Conservation (phyloP, 2,329 filamentous ascomycete species). For the Dothideomycetidae sp. region DNA sequence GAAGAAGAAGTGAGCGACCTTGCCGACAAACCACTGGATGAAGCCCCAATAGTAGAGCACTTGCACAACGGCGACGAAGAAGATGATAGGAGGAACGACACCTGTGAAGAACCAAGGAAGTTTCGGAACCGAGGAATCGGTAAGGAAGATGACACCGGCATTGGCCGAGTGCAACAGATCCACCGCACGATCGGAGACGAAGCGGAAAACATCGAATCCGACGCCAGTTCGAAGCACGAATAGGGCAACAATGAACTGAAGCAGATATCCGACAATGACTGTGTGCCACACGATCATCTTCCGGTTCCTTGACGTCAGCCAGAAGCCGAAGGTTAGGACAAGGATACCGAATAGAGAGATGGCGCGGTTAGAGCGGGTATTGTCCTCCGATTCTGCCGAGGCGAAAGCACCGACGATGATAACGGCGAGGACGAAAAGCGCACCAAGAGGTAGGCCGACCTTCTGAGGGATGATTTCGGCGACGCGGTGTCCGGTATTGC, state of each 20-base stretch:
- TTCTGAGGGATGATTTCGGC: conserved; percentile 52
- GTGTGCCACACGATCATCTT: conserved; percentile 37
- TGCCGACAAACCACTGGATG: conserved; percentile 78
- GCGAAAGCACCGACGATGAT: conserved; percentile 68
- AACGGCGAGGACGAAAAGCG: conserved; percentile 48
- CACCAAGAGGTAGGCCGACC: conserved; percentile 49
- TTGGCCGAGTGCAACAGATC: conserved; percentile 62
- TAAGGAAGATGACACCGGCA: conserved; percentile 59
- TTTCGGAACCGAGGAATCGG: conserved; percentile 21
- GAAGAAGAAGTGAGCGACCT: conserved; percentile 84
- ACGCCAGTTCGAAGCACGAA: conserved; percentile 72
- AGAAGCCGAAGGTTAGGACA: conserved; percentile 56
- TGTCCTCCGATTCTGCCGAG: conserved; percentile 55
- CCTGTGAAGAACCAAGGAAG: conserved; percentile 54
- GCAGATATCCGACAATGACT: conserved; percentile 73
- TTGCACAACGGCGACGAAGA: conserved; percentile 88
- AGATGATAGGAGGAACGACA: conserved; percentile 85
- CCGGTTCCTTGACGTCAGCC: conserved; percentile 55
- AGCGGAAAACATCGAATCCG: conserved; percentile 82
- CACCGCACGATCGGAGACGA: conserved; percentile 62
- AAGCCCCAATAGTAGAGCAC: conserved; percentile 68
- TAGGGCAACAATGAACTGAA: conserved; percentile 75
- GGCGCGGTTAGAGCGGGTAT: conserved; percentile 66
- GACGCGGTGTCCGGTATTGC: conserved; percentile 44
- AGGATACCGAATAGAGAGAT: conserved; percentile 66